Evolutionary conservation across 1,139 yeast genomes (phyloP).

Genomic region (Saccharomyces pastorianus): DNA sequence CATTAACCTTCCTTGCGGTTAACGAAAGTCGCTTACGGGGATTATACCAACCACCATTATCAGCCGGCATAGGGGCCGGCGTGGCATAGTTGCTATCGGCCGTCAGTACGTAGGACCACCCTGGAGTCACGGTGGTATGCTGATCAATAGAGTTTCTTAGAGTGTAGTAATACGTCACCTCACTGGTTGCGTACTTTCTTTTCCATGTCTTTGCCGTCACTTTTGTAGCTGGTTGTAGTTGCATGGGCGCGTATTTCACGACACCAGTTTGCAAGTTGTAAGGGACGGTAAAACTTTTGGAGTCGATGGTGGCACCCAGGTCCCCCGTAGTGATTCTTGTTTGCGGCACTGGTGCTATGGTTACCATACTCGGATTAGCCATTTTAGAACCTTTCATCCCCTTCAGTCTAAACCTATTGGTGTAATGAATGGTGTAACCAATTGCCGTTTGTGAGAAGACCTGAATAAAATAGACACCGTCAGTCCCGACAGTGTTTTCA

Average conservation of each 20-base stretch:
- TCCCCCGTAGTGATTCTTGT: slow-evolving; percentile 35
- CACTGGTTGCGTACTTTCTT: slow-evolving; percentile 54
- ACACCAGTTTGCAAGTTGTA: slow-evolving; percentile 70
- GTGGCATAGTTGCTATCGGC: slow-evolving; percentile 60
- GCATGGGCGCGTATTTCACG: slow-evolving; percentile 85
- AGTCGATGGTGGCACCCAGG: slow-evolving; percentile 23
- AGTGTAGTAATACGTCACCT: slow-evolving; percentile 51
- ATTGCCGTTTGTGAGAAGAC: slow-evolving; percentile 38
- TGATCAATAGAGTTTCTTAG: slow-evolving; percentile 38
- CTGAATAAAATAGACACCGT: slow-evolving; percentile 66
- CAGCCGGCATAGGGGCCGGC: slow-evolving; percentile 59
- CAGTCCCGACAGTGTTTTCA: slow-evolving; percentile 40
- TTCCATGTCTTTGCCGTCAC: slow-evolving; percentile 63
- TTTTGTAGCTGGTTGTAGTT: slow-evolving; percentile 65
- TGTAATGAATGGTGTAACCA: slow-evolving; percentile 61
- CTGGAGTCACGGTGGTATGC: slow-evolving; percentile 64
- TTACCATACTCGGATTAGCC: slow-evolving; percentile 29
- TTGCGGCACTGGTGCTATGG: slow-evolving; percentile 31
- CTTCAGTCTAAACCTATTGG: slow-evolving; percentile 54
- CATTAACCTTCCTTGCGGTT: slow-evolving; percentile 28
- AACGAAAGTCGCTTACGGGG: slow-evolving; percentile 34
- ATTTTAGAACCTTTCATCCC: slow-evolving; percentile 61
- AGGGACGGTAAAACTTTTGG: slow-evolving; percentile 42
- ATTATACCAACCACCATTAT: slow-evolving; percentile 43
- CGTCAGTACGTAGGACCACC: slow-evolving; percentile 66